phyloP scores from a whole-genome alignment of 805 yeast species.

The Hermanozyma aechmeae region DNA sequence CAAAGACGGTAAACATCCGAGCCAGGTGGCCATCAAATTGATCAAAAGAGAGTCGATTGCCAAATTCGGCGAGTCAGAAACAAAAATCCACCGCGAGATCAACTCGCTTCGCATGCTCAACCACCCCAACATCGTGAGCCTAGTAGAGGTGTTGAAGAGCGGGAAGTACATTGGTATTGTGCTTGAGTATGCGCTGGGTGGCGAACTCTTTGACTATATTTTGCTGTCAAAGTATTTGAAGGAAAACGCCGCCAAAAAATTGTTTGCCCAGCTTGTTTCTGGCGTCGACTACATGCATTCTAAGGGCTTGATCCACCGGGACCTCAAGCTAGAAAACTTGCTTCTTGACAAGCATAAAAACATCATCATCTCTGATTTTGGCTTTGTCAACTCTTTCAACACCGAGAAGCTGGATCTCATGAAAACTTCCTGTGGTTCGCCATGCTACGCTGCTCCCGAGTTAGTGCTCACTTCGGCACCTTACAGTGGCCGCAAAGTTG shows the following conservation, averaged over 20 bases:
- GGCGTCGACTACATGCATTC: constrained; percentile 89
- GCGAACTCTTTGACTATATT: constrained; percentile 91
- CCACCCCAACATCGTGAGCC: constrained; percentile 88
- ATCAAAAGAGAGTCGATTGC: constrained; percentile 85
- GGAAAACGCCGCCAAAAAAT: constrained; percentile 75
- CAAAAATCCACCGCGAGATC: constrained; percentile 86
- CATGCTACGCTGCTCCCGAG: constrained; percentile 98
- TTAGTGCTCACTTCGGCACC: constrained; percentile 79
- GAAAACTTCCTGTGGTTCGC: constrained; percentile 95
- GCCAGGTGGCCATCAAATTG: constrained; percentile 89
- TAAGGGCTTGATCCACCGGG: constrained; percentile 73
- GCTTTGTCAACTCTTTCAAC: constrained; percentile 83
- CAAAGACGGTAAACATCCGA: constrained; percentile 66
- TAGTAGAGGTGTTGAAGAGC: constrained; percentile 88
- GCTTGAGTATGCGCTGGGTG: constrained; percentile 93
- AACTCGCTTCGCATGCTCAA: constrained; percentile 77
- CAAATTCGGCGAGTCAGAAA: constrained; percentile 75
- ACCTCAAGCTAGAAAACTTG: constrained; percentile 65
- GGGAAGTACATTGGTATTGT: constrained; percentile 96
- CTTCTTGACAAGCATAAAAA: constrained; percentile 79
- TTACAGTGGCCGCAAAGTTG: constrained; percentile 88
- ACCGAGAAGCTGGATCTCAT: constrained; percentile 57
- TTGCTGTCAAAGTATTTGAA: constrained; percentile 78
- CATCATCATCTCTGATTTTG: constrained; percentile 83
- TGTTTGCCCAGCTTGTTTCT: constrained; percentile 87